A percentile compares a stretch with the other conserved stretches of the same genome.
These are phyloP conservation scores for Ogataea henricii DNA, from an alignment of 805 yeast genomes.

Conservation along the genomic window DNA sequence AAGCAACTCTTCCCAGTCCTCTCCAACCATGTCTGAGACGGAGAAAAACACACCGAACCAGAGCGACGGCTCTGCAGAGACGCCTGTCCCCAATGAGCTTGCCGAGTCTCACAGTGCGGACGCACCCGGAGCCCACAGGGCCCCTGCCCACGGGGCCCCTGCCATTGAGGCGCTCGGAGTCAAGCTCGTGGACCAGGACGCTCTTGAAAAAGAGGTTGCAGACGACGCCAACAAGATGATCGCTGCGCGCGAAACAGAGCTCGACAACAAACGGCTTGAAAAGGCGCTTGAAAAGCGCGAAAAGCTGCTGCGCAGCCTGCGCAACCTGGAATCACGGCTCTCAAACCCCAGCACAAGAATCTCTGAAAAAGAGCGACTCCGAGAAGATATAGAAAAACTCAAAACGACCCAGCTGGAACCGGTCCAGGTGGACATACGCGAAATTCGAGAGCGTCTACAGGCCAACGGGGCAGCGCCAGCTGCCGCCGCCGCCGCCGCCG, in stretches of 20 bases:
- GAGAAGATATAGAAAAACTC: constrained; percentile 55
- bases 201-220: constrained; percentile 74
- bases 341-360: constrained; percentile 59
- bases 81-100: no score
- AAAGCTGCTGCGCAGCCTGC: constrained; percentile 45
- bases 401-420: constrained; percentile 53
- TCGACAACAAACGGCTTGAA: constrained; percentile 74
- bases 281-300: constrained; percentile 56
- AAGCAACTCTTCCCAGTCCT: background rate
- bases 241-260: constrained; percentile 61
- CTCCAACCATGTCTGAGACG: background rate
- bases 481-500: constrained; percentile 22
- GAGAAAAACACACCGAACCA: background rate
- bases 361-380: constrained; percentile 57
- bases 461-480: constrained; percentile 23
- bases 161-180: constrained; percentile 48
- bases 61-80: background rate
- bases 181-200: constrained; percentile 72
- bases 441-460: constrained; percentile 47
- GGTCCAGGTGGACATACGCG: constrained; percentile 60
- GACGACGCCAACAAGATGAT: constrained; percentile 66
- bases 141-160: background rate
- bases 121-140: background rate
- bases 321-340: constrained; percentile 49
- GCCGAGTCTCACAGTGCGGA: no score